Evolutionary conservation across 148 eudicot genomes (phyloP).

Genomic region (Hydrangea macrophylla): DNA sequence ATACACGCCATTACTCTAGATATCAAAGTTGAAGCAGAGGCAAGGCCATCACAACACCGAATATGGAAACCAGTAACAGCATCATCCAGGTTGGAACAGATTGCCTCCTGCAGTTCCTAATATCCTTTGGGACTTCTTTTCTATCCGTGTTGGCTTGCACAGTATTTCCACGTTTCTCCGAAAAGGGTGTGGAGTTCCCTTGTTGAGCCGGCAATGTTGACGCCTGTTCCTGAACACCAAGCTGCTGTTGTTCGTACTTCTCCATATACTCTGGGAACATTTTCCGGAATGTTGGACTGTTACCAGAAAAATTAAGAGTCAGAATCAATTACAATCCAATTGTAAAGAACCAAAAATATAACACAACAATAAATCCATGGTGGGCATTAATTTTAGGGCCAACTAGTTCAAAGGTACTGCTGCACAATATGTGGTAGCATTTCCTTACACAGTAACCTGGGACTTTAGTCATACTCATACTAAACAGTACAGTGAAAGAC

Average conservation of each 20-base stretch:
- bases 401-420: no score
- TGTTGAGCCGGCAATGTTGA: conserved; percentile 25
- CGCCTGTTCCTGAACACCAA: conserved; percentile 33
- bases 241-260: conserved; percentile 61
- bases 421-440: no score
- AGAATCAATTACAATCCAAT: conserved; percentile 14
- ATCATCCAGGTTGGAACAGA: conserved; percentile 75
- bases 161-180: conserved; percentile 27
- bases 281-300: conserved; percentile 74
- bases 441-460: no score
- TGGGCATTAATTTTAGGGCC: no score
- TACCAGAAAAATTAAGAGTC: background rate
- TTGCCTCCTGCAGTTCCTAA: conserved; percentile 38
- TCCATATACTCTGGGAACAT: conserved; percentile 91
- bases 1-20: background rate
- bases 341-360: no score
- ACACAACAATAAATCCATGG: no score
- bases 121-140: conserved; percentile 35
- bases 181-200: conserved; percentile 28
- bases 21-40: conserved; percentile 84
- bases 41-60: conserved; percentile 81
- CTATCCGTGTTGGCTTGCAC: conserved; percentile 27
- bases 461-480: no score
- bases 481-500: no score
- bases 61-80: conserved; percentile 56